Base-by-base conservation (phyloP, 2,329 filamentous ascomycete species). In the Thielaviopsis euricoi region DNA sequence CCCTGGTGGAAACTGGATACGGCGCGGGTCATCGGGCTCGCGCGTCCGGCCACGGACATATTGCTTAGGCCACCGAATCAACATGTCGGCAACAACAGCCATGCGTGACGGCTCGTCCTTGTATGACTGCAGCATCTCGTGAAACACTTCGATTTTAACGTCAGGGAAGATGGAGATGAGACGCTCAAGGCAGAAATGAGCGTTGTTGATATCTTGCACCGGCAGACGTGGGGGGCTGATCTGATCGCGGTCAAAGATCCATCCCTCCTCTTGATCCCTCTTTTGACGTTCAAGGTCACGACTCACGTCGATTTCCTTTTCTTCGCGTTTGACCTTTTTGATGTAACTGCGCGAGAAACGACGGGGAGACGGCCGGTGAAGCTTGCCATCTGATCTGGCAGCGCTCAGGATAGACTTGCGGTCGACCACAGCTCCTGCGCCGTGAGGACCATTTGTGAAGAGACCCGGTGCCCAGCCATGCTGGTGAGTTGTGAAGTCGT, bases 111-210 rank as follows among this genome's bases (percentile, higher is more conserved):
- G n/a, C 68, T 90, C 85, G 64, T 83, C 81, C 64, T 85, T 84
- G 66, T 90, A 85, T 65, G 76, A 85, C 46, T 76, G 71, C 53
- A 93, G 79, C 79, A 93, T 86, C 72, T 91, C 87, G 51, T 87
- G 80, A 66, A 93, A 88, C 19, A 90, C 87, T 63, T 90, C 86
- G 60, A 87, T 76, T 68, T 89, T 85, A n/a, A 90, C 75, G 68
- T 90, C 81, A 26, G 87, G 87, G 63, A 93, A 93, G 9, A 90
- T 76, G 53, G 80, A 80, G 22, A 82, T 80, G 50, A 93, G 77
- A 13, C 77, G 80, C 61, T 80, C 78, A 62, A 93, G 79, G 64
- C 81, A 53, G 6, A 19, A 37, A 21, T 53, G 52, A n/a, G 37
- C 37, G 19, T 53, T 53, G 26, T 33, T 26, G 26, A 40, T 40